These are phyloP conservation scores for Ceratocystis diversiconidia DNA, from an alignment of 2,329 filamentous ascomycete species.

Conservation along the genomic window DNA sequence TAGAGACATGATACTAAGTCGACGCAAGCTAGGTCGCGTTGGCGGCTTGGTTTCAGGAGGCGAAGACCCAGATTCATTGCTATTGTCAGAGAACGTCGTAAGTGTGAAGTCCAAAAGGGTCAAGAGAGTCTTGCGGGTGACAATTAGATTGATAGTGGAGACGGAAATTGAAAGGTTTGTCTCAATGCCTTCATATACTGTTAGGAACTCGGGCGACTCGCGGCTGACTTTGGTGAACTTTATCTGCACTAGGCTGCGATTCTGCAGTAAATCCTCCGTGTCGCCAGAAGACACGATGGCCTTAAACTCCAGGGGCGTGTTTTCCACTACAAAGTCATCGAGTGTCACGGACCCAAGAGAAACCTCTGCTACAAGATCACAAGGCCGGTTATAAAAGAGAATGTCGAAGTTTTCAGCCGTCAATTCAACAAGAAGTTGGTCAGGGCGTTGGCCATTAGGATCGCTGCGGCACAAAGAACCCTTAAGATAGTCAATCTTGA, in stretches of 20 bases:
- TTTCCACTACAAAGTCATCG: slow-evolving; percentile 79
- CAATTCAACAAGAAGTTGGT: slow-evolving; percentile 75
- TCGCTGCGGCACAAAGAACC: slow-evolving; percentile 85
- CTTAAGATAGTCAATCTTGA: slow-evolving; percentile 85
- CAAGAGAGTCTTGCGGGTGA: slow-evolving; percentile 82
- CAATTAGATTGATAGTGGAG: slow-evolving; percentile 89
- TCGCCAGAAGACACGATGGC: slow-evolving; percentile 85
- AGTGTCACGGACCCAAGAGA: slow-evolving; percentile 74
- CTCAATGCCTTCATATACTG: slow-evolving; percentile 81
- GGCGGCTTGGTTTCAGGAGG: slow-evolving; percentile 22
- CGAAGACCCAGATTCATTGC: slow-evolving; percentile 21
- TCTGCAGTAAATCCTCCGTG: slow-evolving; percentile 55
- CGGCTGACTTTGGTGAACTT: slow-evolving; percentile 84
- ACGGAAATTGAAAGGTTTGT: slow-evolving; percentile 84
- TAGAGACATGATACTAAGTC: slow-evolving; percentile 14
- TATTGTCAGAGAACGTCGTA: slow-evolving; percentile 64
- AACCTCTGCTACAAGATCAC: slow-evolving; percentile 87
- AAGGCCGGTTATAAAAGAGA: slow-evolving; percentile 74
- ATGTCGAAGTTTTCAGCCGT: slow-evolving; percentile 81
- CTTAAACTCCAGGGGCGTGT: slow-evolving; percentile 80
- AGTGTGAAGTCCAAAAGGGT: slow-evolving; percentile 90
- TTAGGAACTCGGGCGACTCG: slow-evolving; percentile 83
- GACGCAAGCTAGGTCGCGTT: slow-evolving; percentile 9
- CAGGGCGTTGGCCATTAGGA: slow-evolving; percentile 57
- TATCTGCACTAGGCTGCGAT: slow-evolving; percentile 71